phyloP scores from a whole-genome alignment of 192 early-diverging fungal genomes.

The Rhizophlyctis rosea region DNA sequence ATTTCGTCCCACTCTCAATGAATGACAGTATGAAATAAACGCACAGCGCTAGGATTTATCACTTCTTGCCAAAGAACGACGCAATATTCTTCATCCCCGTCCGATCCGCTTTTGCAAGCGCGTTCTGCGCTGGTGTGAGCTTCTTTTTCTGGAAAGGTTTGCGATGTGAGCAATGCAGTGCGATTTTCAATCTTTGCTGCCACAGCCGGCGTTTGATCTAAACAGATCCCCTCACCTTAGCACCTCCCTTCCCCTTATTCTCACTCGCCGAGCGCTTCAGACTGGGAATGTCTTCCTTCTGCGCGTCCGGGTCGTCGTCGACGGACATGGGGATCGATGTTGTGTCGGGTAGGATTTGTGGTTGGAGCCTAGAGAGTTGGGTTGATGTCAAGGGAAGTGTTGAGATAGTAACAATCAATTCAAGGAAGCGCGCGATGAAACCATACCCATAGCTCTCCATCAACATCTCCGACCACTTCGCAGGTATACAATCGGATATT shows the following conservation, averaged over 20 bases:
- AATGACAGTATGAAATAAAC: too few relatives aligned
- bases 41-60: too few relatives aligned
- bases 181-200: too few relatives aligned
- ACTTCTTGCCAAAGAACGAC: constrained; percentile 22
- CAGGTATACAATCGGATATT: constrained; percentile 13
- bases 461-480: constrained; percentile 8
- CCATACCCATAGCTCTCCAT: constrained; percentile 22
- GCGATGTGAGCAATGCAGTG: too few relatives aligned
- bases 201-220: too few relatives aligned
- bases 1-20: too few relatives aligned
- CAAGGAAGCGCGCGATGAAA: neutral
- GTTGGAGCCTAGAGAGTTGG: too few relatives aligned
- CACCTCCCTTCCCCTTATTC: neutral
- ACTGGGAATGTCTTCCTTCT: neutral
- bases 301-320: neutral
- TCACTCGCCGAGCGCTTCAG: neutral
- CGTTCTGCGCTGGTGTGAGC: constrained; percentile 11
- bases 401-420: too few relatives aligned
- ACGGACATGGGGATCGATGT: neutral
- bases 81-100: constrained; percentile 28
- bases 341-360: too few relatives aligned
- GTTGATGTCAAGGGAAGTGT: too few relatives aligned
- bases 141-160: constrained; percentile 24
- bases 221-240: too few relatives aligned
- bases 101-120: constrained; percentile 21